Base-by-base conservation (phyloP, 192 early-diverging fungal genomes). In the Podochytrium sp. region DNA sequence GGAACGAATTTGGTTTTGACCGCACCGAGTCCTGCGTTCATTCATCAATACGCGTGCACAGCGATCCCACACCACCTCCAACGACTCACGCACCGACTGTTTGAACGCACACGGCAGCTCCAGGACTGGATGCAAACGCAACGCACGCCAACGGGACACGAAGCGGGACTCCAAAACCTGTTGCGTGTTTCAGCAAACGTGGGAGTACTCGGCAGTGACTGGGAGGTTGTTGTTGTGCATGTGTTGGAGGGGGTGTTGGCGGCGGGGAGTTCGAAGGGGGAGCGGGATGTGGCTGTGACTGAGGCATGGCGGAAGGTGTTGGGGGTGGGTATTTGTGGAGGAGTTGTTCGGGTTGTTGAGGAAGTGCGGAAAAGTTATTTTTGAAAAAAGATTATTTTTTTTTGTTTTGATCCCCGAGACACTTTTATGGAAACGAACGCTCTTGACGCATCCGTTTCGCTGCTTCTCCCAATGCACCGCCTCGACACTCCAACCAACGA, bases 351-450 rank as follows among this genome's bases (percentile, higher is more conserved):
- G 16, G 60, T 38, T 16, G 14, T 33, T 32, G n/a, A 39, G 37
- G 60, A 62, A 27, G 60, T 33, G 14, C 3, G 60, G 27, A 33
- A 37, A 27, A 33, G n/a, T 62, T 62, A 39, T 62, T 62, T 47
- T 47, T n/a, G n/a, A n/a, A n/a, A n/a, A n/a, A n/a, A n/a, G n/a
- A n/a, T n/a, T n/a, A n/a, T n/a, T n/a, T n/a, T n/a, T n/a, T n/a
- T n/a, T n/a, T n/a, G n/a, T n/a, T n/a, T n/a, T n/a, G n/a, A n/a
- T n/a, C n/a, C n/a, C n/a, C n/a, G n/a, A n/a, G n/a, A n/a, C n/a
- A n/a, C n/a, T n/a, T n/a, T n/a, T n/a, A n/a, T n/a, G n/a, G n/a
- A n/a, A n/a, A n/a, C n/a, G n/a, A n/a, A n/a, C n/a, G n/a, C n/a
- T n/a, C n/a, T n/a, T n/a, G n/a, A n/a, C n/a, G n/a, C n/a, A n/a